These are phyloP conservation scores for Scedosporium apiospermum DNA, from an alignment of 2,329 filamentous ascomycete genomes.

Conservation along the genomic window DNA sequence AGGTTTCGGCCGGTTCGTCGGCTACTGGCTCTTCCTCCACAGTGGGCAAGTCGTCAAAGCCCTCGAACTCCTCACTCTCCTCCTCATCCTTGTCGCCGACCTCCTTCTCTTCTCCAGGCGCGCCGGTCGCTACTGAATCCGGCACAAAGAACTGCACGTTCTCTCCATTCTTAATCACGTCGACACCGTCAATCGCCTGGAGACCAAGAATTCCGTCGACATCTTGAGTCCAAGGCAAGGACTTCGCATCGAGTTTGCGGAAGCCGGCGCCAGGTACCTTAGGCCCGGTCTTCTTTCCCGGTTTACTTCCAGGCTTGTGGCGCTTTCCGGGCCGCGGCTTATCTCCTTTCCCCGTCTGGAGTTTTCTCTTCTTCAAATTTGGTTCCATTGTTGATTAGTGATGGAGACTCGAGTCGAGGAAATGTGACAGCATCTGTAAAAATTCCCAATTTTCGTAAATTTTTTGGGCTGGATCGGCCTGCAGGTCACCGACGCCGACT, in stretches of 20 bases:
- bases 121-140: slow-evolving; percentile 11
- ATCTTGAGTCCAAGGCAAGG: slow-evolving; percentile 60
- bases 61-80: slow-evolving; percentile 52
- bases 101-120: slow-evolving; percentile 9
- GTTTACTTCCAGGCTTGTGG: not conserved
- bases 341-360: not conserved
- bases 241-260: slow-evolving; percentile 31
- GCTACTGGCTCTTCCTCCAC: slow-evolving; percentile 18
- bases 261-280: slow-evolving; percentile 6
- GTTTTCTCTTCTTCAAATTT: slow-evolving; percentile 4
- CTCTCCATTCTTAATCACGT: slow-evolving; percentile 61
- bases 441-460: not conserved
- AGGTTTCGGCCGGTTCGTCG: slow-evolving; percentile 18
- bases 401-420: not conserved
- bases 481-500: not conserved
- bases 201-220: slow-evolving; percentile 90
- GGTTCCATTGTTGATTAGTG: not conserved
- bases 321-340: slow-evolving; percentile 1
- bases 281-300: not conserved
- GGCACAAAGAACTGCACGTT: slow-evolving; percentile 46
- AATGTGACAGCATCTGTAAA: not conserved
- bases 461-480: not conserved
- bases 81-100: slow-evolving; percentile 14
- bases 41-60: slow-evolving; percentile 45
- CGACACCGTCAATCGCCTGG: slow-evolving; percentile 85